Conservation (phyloP, 176 grass and related monocot genomes). For the Elymus sibiricus region DNA sequence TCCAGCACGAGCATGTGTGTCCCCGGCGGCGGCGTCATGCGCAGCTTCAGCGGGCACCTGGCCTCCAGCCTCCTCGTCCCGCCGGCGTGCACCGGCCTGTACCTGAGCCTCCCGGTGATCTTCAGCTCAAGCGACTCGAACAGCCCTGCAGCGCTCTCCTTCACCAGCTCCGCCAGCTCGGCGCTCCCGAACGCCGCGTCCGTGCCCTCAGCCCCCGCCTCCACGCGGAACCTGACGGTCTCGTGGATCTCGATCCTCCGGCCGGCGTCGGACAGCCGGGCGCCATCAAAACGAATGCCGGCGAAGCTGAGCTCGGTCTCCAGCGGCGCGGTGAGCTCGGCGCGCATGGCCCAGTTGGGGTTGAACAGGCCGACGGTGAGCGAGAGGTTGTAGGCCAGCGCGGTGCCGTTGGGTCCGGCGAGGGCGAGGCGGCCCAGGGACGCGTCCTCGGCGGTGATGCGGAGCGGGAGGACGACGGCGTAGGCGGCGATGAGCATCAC, state of each 20-base stretch:
- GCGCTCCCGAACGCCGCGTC: background rate
- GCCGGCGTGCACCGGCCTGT: conserved; percentile 12
- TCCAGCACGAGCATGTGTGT: conserved; percentile 13
- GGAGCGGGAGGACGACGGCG: background rate
- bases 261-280: background rate
- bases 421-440: conserved; percentile 20
- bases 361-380: conserved; percentile 26
- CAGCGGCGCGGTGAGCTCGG: conserved; percentile 14
- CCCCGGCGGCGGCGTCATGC: background rate
- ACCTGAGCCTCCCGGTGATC: conserved; percentile 13
- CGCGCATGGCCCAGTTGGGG: conserved; percentile 28
- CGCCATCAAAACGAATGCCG: background rate
- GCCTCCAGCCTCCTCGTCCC: background rate
- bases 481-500: background rate
- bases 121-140: conserved; percentile 28
- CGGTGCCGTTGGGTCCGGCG: background rate
- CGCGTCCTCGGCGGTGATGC: conserved; percentile 16
- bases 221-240: background rate
- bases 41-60: conserved; percentile 30
- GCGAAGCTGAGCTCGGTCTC: conserved; percentile 21
- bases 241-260: background rate
- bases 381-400: conserved; percentile 26
- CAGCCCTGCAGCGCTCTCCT: conserved; percentile 9
- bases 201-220: background rate
- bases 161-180: conserved; percentile 7